Base-by-base conservation (phyloP, 2,329 filamentous ascomycete genomes). In the Boeremia exigua region DNA sequence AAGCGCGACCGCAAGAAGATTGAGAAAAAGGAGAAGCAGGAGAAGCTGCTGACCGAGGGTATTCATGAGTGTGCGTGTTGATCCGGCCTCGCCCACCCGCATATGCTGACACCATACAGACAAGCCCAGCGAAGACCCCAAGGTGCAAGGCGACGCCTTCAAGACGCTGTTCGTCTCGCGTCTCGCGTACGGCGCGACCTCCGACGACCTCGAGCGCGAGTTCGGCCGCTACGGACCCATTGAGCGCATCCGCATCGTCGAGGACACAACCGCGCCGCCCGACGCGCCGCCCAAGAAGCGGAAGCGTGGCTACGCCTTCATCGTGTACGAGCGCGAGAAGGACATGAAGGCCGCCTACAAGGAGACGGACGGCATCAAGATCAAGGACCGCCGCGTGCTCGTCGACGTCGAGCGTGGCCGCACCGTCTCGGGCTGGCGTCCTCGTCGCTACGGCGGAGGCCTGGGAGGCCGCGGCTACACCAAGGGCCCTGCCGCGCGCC, bases 331-430 rank as follows among this genome's bases (percentile, higher is more conserved):
- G 78, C 89, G 91, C 76, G 95, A 98, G 79, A 93, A 94, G 78
- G 95, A 98, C 75, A 97, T 98, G 93, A 96, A 96, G 92, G 95
- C 93, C 83, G 95, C 95, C 78, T 88, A 97, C 82, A 96, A 89
- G 72, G 86, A 88, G 71, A 87, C 85, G 63, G 93, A 98, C 83
- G 91, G 91, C 63, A 90, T 96, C 71, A 88, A 89, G 66, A 96
- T 99, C 79, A 96, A 92, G 75, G 93, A 96, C 73, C 88, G 94
- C 71, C 88, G 89, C 68, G 91, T 98, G 70, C 87, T 96, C 73
- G 92, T 98, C 70, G 95, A 99, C 74, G 94, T 98, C 58, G 95
- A 99, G 79, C 88, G 95, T 71, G 95, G 95, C 65, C 89, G 95
- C 66, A 98, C 95, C 29, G 92, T 97, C 36, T 90, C 91, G 71